phyloP scores from a whole-genome alignment of 1,284 basidiomycete species.

The Melampsora medusae region DNA sequence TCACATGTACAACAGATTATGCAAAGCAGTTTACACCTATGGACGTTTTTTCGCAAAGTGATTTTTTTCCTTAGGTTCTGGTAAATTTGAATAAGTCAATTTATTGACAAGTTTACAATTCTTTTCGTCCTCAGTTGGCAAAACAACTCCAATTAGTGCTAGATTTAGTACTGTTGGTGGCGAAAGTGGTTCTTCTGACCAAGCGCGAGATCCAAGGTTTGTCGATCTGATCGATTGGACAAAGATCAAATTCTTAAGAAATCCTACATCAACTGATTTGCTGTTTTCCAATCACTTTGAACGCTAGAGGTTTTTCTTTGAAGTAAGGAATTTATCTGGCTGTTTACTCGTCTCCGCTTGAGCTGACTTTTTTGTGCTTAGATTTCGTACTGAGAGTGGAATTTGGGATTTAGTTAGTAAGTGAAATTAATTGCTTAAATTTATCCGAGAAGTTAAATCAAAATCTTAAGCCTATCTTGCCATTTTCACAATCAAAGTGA shows the following conservation, averaged over 20 bases:
- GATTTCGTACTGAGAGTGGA: slow-evolving; percentile 23
- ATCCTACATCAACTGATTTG: not conserved
- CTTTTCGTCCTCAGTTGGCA: slow-evolving; percentile 47
- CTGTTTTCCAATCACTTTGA: not conserved
- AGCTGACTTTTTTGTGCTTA: not conserved
- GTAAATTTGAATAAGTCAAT: no score
- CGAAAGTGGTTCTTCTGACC: slow-evolving; percentile 63
- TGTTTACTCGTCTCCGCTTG: not conserved
- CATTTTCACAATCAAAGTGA: slow-evolving; percentile 51
- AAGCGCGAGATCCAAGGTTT: not conserved
- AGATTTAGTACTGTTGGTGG: slow-evolving; percentile 62
- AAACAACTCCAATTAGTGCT: slow-evolving; percentile 53
- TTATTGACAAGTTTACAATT: not conserved
- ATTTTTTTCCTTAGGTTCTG: not conserved
- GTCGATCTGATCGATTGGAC: not conserved
- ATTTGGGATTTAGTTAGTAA: slow-evolving; percentile 17
- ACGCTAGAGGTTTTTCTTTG: slow-evolving; percentile 18
- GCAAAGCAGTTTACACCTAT: slow-evolving; percentile 19
- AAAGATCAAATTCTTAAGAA: not conserved
- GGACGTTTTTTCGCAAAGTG: slow-evolving; percentile 15
- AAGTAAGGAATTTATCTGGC: slow-evolving; percentile 1
- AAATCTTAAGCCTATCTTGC: not conserved
- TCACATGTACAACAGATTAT: slow-evolving; percentile 19
- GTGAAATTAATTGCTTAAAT: slow-evolving; percentile 2
- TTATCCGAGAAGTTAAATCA: not conserved